phyloP scores from a whole-genome alignment of 1,284 basidiomycete genomes.

The Trametes hirsuta region DNA sequence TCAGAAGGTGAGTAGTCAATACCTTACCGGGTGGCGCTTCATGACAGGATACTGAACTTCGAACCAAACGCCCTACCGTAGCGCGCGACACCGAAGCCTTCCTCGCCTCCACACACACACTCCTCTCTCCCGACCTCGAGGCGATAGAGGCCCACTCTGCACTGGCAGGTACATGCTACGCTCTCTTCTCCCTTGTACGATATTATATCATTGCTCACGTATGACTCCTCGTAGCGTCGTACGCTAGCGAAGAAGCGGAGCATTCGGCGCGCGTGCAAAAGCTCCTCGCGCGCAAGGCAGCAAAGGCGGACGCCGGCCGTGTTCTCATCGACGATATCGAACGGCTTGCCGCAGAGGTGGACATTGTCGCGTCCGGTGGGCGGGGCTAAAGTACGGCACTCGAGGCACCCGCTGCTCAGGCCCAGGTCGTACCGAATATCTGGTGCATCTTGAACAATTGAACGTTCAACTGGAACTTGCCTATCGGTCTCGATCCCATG shows the following conservation, averaged over 20 bases:
- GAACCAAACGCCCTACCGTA: background rate
- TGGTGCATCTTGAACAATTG: too few species aligned
- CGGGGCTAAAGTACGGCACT: background rate
- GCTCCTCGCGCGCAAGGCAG: conserved; percentile 24
- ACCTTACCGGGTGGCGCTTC: background rate
- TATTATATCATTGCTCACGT: background rate
- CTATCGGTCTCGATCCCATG: too few species aligned
- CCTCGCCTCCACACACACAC: background rate
- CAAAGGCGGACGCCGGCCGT: conserved; percentile 21
- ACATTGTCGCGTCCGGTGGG: conserved; percentile 1
- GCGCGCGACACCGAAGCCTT: conserved; percentile 7
- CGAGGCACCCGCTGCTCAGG: too few species aligned
- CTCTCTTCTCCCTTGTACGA: too few species aligned
- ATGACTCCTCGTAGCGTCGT: background rate
- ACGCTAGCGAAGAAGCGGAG: conserved; percentile 7
- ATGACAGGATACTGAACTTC: too few species aligned
- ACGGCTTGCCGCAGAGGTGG: conserved; percentile 19
- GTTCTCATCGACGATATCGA: conserved; percentile 22
- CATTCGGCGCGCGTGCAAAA: conserved; percentile 10
- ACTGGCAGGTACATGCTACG: background rate
- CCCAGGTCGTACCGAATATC: too few species aligned
- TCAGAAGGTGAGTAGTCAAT: background rate
- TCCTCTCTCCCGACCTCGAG: conserved; percentile 1
- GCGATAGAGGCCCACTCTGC: background rate
- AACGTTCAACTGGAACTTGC: too few species aligned